These are phyloP conservation scores for Domatiomyces globalis DNA, from an alignment of 2,329 filamentous ascomycete genomes.

Conservation along the genomic window DNA sequence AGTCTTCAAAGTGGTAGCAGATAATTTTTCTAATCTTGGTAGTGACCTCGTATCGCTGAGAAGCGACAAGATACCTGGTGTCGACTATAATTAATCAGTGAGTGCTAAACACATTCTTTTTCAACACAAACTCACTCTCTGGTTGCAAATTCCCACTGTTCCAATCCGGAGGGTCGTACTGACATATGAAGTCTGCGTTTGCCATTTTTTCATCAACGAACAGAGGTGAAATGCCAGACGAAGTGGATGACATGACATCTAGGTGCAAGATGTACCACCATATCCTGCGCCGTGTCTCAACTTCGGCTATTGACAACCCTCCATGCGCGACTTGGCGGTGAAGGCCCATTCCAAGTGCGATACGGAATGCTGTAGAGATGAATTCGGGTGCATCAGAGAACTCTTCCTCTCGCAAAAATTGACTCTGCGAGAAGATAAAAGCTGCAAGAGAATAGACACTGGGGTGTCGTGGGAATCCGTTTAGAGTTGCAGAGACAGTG, in stretches of 20 bases:
- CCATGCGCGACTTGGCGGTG: constrained; percentile 9
- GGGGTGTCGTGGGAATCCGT: constrained; percentile 13
- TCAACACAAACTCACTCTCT: background rate
- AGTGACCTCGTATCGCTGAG: constrained; percentile 11
- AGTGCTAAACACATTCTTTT: background rate
- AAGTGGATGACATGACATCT: constrained; percentile 14
- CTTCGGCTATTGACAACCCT: constrained; percentile 7
- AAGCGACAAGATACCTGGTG: constrained; percentile 13
- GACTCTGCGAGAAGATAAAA: constrained; percentile 13
- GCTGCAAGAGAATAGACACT: constrained; percentile 12
- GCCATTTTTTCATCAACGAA: constrained; percentile 15
- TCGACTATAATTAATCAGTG: constrained; percentile 4
- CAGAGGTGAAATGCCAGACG: constrained; percentile 12
- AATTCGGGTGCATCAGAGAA: constrained; percentile 14
- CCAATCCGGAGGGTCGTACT: constrained; percentile 4
- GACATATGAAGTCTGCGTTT: constrained; percentile 9
- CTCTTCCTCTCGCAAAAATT: constrained; percentile 15
- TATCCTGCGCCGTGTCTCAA: constrained; percentile 12
- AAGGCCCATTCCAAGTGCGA: constrained; percentile 14
- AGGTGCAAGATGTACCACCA: constrained; percentile 16
- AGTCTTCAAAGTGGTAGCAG: constrained; percentile 10
- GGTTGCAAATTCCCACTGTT: background rate
- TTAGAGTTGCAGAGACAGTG: constrained; percentile 8
- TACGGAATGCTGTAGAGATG: constrained; percentile 11
- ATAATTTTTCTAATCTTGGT: constrained; percentile 12